Conservation (phyloP, 768 basidiomycete genomes). For the Hypholoma fasciculare region DNA sequence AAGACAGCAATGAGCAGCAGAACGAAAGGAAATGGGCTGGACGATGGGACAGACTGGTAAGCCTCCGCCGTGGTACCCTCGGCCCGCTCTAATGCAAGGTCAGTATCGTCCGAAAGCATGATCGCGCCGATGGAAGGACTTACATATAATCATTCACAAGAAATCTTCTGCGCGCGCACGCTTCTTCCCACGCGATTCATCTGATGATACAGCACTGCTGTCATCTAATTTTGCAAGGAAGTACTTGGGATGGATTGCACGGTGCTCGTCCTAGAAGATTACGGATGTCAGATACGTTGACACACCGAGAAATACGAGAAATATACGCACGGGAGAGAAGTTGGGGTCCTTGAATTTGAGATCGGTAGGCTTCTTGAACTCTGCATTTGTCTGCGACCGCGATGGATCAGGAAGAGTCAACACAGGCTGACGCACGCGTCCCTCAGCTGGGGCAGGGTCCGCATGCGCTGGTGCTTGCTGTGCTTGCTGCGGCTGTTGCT, state of each 20-base stretch:
- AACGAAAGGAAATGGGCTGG: conserved; percentile 11
- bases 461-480: conserved; percentile 3
- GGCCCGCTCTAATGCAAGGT: neutral
- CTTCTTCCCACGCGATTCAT: conserved; percentile 79
- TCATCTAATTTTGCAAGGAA: conserved; percentile 48
- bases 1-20: conserved; percentile 14
- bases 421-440: conserved; percentile 21
- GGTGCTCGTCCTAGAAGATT: conserved; percentile 67
- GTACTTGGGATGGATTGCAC: conserved; percentile 66
- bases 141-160: conserved; percentile 37
- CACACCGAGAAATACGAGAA: neutral
- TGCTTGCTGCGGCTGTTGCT: conserved; percentile 4
- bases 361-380: conserved; percentile 74
- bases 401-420: conserved; percentile 56
- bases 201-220: conserved; percentile 27
- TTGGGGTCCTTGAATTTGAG: conserved; percentile 78
- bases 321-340: conserved; percentile 65
- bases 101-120: neutral
- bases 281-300: neutral
- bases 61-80: conserved; percentile 9
- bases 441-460: conserved; percentile 8
- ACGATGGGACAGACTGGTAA: conserved; percentile 24
- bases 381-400: conserved; percentile 64
- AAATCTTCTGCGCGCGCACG: conserved; percentile 87
- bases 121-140: neutral